phyloP scores from a whole-genome alignment of 139 green algal species.

The Choricystis sp. region DNA sequence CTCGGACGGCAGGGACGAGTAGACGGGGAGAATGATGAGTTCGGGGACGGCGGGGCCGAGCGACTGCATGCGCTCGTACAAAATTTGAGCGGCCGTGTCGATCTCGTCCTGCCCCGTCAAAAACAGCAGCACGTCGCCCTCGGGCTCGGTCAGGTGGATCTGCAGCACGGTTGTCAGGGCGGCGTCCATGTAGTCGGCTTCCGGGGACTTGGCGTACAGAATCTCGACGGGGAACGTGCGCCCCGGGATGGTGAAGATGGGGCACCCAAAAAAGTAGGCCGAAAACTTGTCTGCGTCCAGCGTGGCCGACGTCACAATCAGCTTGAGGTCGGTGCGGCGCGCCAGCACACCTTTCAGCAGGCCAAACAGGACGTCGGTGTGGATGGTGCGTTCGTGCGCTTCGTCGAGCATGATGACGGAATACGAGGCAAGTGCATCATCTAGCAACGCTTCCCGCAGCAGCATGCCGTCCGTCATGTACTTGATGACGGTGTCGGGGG shows the following conservation, averaged over 20 bases:
- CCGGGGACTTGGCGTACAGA: conserved; percentile 59
- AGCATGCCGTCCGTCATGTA: conserved; percentile 98
- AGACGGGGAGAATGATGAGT: conserved; percentile 91
- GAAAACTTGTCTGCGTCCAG: conserved; percentile 93
- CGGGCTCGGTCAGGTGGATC: conserved; percentile 72
- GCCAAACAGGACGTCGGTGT: conserved; percentile 97
- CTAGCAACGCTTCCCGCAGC: conserved; percentile 79
- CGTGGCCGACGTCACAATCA: conserved; percentile 86
- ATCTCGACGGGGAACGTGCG: conserved; percentile 71
- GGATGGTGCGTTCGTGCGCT: conserved; percentile 92
- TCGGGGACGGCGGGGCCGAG: conserved; percentile 75
- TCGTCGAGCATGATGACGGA: conserved; percentile 91
- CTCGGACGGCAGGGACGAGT: conserved; percentile 60
- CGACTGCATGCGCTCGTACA: conserved; percentile 88
- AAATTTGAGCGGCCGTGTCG: conserved; percentile 48
- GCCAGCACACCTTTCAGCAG: conserved; percentile 68
- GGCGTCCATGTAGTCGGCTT: conserved; percentile 89
- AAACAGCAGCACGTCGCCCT: conserved; percentile 80
- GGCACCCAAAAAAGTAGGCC: conserved; percentile 85
- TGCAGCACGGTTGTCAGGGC: conserved; percentile 92
- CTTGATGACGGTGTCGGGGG: conserved; percentile 80
- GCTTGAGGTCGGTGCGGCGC: conserved; percentile 35
- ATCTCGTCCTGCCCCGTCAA: conserved; percentile 77
- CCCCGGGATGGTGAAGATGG: conserved; percentile 72
- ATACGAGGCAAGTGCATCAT: conserved; percentile 58